A percentile compares a stretch with the other conserved stretches of the same genome.
These are phyloP conservation scores for Gnaphalium uliginosum DNA, from an alignment of 129 eudicot genomes.

Conservation along the genomic window DNA sequence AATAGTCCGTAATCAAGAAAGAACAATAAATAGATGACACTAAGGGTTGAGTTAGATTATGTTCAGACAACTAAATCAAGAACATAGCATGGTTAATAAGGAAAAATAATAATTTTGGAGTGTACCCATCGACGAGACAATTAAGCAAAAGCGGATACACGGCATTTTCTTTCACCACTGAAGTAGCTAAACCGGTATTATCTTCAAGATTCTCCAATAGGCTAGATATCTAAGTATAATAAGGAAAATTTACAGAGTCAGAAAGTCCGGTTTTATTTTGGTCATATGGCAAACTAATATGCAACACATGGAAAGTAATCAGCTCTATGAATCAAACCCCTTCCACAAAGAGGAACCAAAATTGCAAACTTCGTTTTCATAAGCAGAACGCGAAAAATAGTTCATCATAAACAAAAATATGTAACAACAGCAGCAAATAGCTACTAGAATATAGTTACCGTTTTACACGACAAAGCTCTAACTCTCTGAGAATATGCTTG, in stretches of 20 bases:
- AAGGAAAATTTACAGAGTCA: neutral
- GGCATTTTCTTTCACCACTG: slow-evolving; percentile 51
- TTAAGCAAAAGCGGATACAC: slow-evolving; percentile 75
- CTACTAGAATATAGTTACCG: slow-evolving; percentile 46
- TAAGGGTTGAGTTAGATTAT: neutral
- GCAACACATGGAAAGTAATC: neutral
- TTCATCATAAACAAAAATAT: neutral
- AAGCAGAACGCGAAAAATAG: neutral
- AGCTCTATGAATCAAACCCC: neutral
- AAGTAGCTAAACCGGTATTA: slow-evolving; percentile 43
- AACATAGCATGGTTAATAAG: slow-evolving; percentile 2
- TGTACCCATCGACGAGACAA: slow-evolving; percentile 80
- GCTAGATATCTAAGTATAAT: slow-evolving; percentile 59
- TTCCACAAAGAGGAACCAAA: neutral
- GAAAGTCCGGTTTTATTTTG: slow-evolving; percentile 11
- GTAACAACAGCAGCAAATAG: neutral
- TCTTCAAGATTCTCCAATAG: slow-evolving; percentile 68
- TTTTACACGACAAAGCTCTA: slow-evolving; percentile 65
- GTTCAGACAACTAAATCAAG: neutral
- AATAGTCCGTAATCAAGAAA: slow-evolving; percentile 2
- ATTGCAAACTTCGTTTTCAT: neutral
- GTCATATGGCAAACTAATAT: neutral
- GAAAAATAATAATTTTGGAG: neutral
- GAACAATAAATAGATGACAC: neutral
- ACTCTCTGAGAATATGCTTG: slow-evolving; percentile 75